Evolutionary conservation across 2,329 filamentous ascomycete genomes (phyloP).

Genomic region (Dryadomyces sulphureus): DNA sequence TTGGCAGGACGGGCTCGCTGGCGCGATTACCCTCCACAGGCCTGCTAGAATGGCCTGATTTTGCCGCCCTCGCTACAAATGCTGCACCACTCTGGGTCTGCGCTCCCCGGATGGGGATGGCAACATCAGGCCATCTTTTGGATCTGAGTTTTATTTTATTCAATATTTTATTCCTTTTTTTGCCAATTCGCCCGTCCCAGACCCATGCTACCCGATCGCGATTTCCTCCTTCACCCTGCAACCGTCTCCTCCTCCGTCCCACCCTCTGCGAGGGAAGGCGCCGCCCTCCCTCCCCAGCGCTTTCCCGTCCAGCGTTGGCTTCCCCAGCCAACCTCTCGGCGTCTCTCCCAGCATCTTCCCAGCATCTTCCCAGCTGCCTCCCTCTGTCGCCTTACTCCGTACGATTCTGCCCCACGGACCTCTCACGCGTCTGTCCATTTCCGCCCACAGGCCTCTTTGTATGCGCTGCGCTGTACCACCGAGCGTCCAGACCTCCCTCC

Average conservation of each 20-base stretch:
- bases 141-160: constrained; percentile 5
- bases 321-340: too few relatives aligned
- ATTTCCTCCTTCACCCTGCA: background rate
- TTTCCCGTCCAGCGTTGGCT: too few relatives aligned
- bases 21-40: constrained; percentile 11
- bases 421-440: constrained; percentile 5
- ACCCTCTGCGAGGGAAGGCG: background rate
- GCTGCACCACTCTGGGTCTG: constrained; percentile 7
- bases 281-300: background rate
- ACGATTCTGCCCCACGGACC: constrained; percentile 7
- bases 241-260: background rate
- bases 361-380: background rate
- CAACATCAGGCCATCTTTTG: constrained; percentile 12
- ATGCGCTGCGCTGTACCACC: too few relatives aligned
- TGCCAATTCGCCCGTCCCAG: constrained; percentile 4
- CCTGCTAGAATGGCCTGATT: constrained; percentile 11
- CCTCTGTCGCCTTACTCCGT: background rate
- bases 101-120: constrained; percentile 8
- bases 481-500: too few relatives aligned
- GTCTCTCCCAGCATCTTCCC: too few relatives aligned
- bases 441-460: background rate
- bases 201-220: background rate
- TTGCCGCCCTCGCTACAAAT: constrained; percentile 9
- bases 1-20: constrained; percentile 6
- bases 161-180: background rate